phyloP scores from a whole-genome alignment of 805 yeast genomes.

The Ogataea sp. region DNA sequence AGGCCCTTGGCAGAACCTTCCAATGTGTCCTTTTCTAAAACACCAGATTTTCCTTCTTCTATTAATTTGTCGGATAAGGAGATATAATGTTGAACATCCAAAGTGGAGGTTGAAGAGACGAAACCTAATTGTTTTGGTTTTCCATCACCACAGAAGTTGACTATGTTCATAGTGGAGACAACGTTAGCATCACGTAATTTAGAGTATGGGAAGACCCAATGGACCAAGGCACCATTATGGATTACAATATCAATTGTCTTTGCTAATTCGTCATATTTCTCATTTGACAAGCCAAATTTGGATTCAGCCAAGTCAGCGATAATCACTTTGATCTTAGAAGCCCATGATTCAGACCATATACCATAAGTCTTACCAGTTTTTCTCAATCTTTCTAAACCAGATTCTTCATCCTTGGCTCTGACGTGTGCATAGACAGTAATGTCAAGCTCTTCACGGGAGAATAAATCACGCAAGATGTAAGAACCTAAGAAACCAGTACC shows the following conservation, averaged over 20 bases:
- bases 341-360: conserved; percentile 60
- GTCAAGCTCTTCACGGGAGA: conserved; percentile 41
- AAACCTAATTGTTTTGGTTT: conserved; percentile 82
- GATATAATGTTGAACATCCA: conserved; percentile 79
- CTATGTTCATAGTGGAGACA: conserved; percentile 73
- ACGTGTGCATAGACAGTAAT: conserved; percentile 81
- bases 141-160: conserved; percentile 69
- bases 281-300: conserved; percentile 60
- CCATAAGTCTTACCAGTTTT: conserved; percentile 79
- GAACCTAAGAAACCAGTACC: conserved; percentile 96
- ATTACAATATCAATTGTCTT: conserved; percentile 69
- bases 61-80: conserved; percentile 64
- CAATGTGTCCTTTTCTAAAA: conserved; percentile 77
- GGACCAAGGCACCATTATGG: conserved; percentile 97
- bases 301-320: conserved; percentile 71
- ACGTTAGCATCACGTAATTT: conserved; percentile 92
- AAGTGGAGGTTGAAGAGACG: conserved; percentile 91
- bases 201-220: conserved; percentile 95
- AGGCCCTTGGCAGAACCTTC: conserved; percentile 76
- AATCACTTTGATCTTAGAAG: conserved; percentile 54
- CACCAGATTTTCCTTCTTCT: conserved; percentile 59
- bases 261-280: conserved; percentile 51
- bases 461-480: conserved; percentile 70
- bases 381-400: conserved; percentile 71
- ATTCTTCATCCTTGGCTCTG: conserved; percentile 61